Base-by-base conservation (phyloP, 2,329 filamentous ascomycete genomes). In the Apiospora aurea region DNA sequence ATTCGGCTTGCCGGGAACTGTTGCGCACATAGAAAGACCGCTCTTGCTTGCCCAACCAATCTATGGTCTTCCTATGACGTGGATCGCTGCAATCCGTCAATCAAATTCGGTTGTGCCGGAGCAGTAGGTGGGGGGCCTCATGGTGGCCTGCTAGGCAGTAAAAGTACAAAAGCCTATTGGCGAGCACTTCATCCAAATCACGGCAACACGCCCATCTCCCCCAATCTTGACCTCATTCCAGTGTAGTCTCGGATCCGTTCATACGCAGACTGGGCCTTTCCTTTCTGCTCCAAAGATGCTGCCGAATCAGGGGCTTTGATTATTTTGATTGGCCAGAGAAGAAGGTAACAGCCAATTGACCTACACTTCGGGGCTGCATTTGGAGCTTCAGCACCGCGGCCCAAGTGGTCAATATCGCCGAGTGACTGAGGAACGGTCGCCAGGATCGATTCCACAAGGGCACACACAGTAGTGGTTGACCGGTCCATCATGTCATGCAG, bases 191-290 rank as follows among this genome's bases (percentile, higher is more conserved):
- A 72, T 43, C 69, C 29, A 7, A 57, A 11, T 61, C 29, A 61
- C 53, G 53, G 53, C 29, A 76, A 74, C 29, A 71, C 71, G 46
- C 75, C 76, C 44, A 78, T 71, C 29, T 77, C 72, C 3, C 82
- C 82, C 2, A 84, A 73, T 47, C 75, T 72, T 43, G 75, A 75
- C 72, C 79, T 83, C 79, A 84, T 83, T 13, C 82, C 81, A 1
- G 82, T 83, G 70, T 79, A 81, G 21, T 83, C 79, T n/a, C 82
- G 76, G 41, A 84, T 83, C 61, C 79, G 76, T 21, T 81, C 81
- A 76, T 82, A 84, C 0, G 80, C 77, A 5, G 51, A 49, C 38
- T 75, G 70, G 0, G 79, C 80, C 4, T 70, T 72, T 11, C 69
- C 68, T 67, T 78, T 82, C 70, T 84, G 81, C 38, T 76, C 74